These are phyloP conservation scores for Phytophthora pinifolia DNA, from an alignment of 352 stramenopile species.

Conservation along the genomic window DNA sequence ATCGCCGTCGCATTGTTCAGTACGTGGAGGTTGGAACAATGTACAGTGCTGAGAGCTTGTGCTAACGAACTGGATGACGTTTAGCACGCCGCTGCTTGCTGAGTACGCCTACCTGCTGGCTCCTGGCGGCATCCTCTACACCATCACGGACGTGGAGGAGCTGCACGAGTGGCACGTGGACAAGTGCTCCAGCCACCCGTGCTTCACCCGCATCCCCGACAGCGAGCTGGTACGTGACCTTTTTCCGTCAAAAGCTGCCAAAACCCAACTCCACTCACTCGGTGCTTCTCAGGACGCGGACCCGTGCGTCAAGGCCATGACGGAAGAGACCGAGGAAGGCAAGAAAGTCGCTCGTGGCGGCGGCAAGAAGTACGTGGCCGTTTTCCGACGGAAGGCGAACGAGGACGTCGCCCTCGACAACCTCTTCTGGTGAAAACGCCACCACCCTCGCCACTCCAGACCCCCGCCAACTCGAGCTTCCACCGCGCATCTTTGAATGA, in stretches of 20 bases:
- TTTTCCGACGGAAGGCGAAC: conserved; percentile 75
- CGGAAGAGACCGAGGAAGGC: conserved; percentile 96
- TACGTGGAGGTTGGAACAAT: conserved; percentile 28
- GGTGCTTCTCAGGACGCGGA: no score
- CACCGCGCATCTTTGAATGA: conserved; percentile 20
- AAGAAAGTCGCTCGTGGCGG: conserved; percentile 96
- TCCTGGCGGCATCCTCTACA: conserved; percentile 94
- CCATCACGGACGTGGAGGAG: conserved; percentile 98
- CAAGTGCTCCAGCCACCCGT: conserved; percentile 93
- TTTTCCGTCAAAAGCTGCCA: no score
- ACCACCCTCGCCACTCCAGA: conserved; percentile 1
- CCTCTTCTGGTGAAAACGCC: conserved; percentile 59
- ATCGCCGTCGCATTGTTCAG: conserved; percentile 93
- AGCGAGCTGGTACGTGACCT: conserved; percentile 81
- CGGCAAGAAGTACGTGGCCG: conserved; percentile 88
- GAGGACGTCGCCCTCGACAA: conserved; percentile 57
- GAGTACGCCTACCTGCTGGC: conserved; percentile 98
- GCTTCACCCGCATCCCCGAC: conserved; percentile 90
- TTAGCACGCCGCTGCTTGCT: conserved; percentile 89
- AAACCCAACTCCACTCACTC: no score
- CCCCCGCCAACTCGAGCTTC: conserved; percentile 4
- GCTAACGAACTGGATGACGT: conserved; percentile 1
- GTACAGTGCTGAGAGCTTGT: neutral
- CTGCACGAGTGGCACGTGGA: conserved; percentile 97
- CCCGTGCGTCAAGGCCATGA: conserved; percentile 95